phyloP scores from a whole-genome alignment of 164 flowering plant genomes.

The Tetracentron sinense region DNA sequence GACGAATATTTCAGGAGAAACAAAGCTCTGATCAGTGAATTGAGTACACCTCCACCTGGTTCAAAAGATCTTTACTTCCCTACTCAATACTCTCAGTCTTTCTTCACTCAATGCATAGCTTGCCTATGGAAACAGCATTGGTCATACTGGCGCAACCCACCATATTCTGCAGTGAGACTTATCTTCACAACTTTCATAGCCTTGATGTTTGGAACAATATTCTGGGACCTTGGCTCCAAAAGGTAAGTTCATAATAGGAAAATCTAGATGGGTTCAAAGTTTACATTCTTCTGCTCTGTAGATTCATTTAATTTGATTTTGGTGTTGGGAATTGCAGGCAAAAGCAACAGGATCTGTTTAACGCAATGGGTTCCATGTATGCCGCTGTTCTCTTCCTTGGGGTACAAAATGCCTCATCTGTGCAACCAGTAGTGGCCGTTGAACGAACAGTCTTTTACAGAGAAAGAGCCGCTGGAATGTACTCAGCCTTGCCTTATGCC shows the following conservation, averaged over 20 bases:
- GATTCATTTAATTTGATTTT: too few species aligned
- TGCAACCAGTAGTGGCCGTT: slow-evolving; percentile 55
- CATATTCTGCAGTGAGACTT: slow-evolving; percentile 46
- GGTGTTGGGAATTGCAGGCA: slow-evolving; percentile 22
- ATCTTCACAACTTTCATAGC: slow-evolving; percentile 47
- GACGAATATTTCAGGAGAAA: slow-evolving; percentile 59
- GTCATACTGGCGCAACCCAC: slow-evolving; percentile 57
- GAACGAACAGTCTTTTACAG: slow-evolving; percentile 58
- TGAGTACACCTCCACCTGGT: slow-evolving; percentile 38
- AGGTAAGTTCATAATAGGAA: too few species aligned
- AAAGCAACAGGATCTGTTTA: slow-evolving; percentile 36
- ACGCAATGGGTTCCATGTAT: slow-evolving; percentile 67
- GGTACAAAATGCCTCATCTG: slow-evolving; percentile 45
- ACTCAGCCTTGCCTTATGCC: slow-evolving; percentile 59
- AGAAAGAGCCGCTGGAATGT: slow-evolving; percentile 63
- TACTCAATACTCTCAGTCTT: slow-evolving; percentile 42
- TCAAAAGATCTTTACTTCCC: slow-evolving; percentile 45
- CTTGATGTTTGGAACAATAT: slow-evolving; percentile 49
- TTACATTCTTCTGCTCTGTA: too few species aligned
- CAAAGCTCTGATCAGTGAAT: slow-evolving; percentile 39
- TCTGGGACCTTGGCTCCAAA: slow-evolving; percentile 40
- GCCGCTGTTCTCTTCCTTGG: slow-evolving; percentile 53
- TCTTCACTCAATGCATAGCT: slow-evolving; percentile 41
- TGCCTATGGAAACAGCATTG: slow-evolving; percentile 52
- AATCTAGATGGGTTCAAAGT: too few species aligned